Base-by-base conservation (phyloP, 768 basidiomycete genomes). In the Harrya chromipes region DNA sequence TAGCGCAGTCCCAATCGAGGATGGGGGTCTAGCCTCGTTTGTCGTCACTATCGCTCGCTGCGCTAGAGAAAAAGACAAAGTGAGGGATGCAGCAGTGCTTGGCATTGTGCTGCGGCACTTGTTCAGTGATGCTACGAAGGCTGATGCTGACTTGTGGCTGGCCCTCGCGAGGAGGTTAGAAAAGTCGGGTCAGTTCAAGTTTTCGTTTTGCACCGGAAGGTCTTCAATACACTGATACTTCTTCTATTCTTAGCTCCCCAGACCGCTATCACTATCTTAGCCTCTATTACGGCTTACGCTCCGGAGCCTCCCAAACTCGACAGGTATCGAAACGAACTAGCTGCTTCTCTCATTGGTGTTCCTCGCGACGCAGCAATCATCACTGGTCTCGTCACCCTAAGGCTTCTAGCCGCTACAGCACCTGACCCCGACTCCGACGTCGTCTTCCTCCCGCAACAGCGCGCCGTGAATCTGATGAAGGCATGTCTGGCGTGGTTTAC, bases 401-500 rank as follows among this genome's bases (percentile, higher is more conserved):
- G 87, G 10, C 76, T 83, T 21, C 76, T 97, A 16, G 75, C 77
- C 0, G 84, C 86, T 2, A 72, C 81, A 1, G 90, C 93, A 0
- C 95, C 95, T 0, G 76, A 84, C 38, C 71, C 81, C 4, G 87
- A 94, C 11, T 87, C 89, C 0, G 87, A 92, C 5, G 72, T 88
- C 3, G 76, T 84, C 27, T 95, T 97, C 74, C 73, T 99, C 4
- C 87, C 92, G 0, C 86, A 90, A 59, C 84, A 80, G 38, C 74
- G 97, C 9, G 86, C 91, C 0, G 80, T 98, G 40, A 95, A 94
- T 65, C 78, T 95, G 19, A 72, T 97, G 60, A 91, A 92, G 62
- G 78, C 84, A 1, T 84, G 89, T 44, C 87, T 90, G 60, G 74
- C 76, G n/a, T 99, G 94, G 94, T 74, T 94, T 65, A 73, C 62